phyloP scores from a whole-genome alignment of 2,329 filamentous ascomycete genomes.

The Xylariales sp. region DNA sequence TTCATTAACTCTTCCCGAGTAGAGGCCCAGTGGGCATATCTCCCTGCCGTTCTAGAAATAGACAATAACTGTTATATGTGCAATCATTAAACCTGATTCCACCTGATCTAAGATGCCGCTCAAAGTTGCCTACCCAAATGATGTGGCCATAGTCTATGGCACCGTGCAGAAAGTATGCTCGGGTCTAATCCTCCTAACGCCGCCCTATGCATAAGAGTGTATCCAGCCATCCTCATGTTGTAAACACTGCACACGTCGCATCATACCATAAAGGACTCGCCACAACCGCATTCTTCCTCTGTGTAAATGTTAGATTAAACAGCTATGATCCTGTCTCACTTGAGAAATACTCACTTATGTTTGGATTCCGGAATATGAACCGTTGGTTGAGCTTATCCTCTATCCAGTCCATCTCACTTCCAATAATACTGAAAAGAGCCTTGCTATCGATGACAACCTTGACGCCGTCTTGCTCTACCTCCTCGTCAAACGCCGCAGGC shows the following conservation, averaged over 20 bases:
- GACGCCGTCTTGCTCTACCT: constrained; percentile 94
- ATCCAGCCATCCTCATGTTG: constrained; percentile 20
- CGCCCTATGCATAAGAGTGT: constrained; percentile 45
- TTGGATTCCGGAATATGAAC: constrained; percentile 96
- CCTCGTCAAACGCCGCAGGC: constrained; percentile 87
- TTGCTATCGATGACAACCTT: constrained; percentile 97
- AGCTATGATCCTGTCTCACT: not conserved
- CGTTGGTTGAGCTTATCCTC: constrained; percentile 93
- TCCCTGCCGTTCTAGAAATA: not conserved
- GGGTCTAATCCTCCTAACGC: constrained; percentile 41
- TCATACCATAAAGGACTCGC: constrained; percentile 92
- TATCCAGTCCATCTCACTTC: constrained; percentile 98
- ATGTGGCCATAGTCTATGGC: not conserved
- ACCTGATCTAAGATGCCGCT: not conserved
- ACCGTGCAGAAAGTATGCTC: constrained; percentile 9
- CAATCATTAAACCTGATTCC: constrained; percentile 23
- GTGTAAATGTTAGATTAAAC: constrained; percentile 49
- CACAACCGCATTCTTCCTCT: constrained; percentile 97
- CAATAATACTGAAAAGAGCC: constrained; percentile 96
- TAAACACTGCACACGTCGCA: not conserved
- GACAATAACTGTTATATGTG: constrained; percentile 16
- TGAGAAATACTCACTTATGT: constrained; percentile 82
- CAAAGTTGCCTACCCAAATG: constrained; percentile 14
- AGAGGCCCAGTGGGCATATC: constrained; percentile 7
- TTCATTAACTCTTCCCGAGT: not conserved